Percentiles rank a stretch among this genome's conserved stretches.
Evolutionary conservation across 139 green algal species (phyloP).

Genomic region (Chlorella sp.): DNA sequence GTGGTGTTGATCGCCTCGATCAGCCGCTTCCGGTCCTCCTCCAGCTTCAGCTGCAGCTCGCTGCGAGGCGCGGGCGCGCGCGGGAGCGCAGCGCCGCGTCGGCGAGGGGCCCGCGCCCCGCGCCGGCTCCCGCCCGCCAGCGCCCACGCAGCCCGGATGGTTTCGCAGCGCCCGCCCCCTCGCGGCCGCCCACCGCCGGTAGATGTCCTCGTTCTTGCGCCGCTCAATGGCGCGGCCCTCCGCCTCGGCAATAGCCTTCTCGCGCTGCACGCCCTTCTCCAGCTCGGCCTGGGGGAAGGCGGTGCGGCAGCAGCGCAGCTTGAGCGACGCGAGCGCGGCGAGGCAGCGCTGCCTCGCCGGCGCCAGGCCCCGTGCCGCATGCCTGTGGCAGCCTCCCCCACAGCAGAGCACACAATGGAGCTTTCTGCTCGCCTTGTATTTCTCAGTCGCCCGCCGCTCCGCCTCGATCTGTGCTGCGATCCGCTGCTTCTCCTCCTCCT

Average conservation of each 20-base stretch:
- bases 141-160: too few species aligned
- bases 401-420: neutral
- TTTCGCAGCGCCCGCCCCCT: too few species aligned
- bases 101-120: too few species aligned
- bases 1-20: conserved; percentile 90
- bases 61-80: too few species aligned
- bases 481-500: conserved; percentile 76
- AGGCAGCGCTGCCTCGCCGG: too few species aligned
- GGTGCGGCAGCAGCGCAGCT: conserved; percentile 1
- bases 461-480: conserved; percentile 88
- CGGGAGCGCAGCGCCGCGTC: too few species aligned
- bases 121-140: too few species aligned
- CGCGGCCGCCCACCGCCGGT: conserved; percentile 55
- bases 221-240: conserved; percentile 90
- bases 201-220: conserved; percentile 96
- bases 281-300: conserved; percentile 61
- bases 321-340: too few species aligned
- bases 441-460: conserved; percentile 81
- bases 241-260: conserved; percentile 91
- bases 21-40: conserved; percentile 74
- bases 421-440: conserved; percentile 66
- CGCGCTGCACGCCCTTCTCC: conserved; percentile 83
- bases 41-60: conserved; percentile 57
- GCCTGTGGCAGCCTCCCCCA: neutral
- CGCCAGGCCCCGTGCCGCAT: too few species aligned